These are phyloP conservation scores for Aureobasidium sp. DNA, from an alignment of 2,329 filamentous ascomycete genomes.

Conservation along the genomic window DNA sequence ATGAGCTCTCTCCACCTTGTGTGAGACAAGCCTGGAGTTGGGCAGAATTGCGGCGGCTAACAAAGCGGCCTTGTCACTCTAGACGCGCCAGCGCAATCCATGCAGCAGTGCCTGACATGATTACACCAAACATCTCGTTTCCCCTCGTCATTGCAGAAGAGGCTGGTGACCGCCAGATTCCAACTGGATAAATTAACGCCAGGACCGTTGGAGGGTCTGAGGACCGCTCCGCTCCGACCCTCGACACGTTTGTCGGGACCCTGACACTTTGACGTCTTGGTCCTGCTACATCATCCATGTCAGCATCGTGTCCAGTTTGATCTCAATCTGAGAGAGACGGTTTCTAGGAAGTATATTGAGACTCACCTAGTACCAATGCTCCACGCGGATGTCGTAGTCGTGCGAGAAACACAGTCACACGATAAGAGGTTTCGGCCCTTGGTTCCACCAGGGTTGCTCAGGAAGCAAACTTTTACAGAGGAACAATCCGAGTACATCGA, in stretches of 20 bases:
- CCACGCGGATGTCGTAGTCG: no score
- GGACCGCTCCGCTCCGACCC: constrained; percentile 6
- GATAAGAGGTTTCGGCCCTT: not conserved
- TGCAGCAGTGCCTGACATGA: constrained; percentile 11
- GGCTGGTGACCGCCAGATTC: constrained; percentile 9
- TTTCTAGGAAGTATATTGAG: no score
- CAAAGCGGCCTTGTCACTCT: constrained; percentile 2
- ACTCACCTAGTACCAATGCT: not conserved
- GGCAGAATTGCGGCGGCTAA: constrained; percentile 10
- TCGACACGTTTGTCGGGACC: not conserved
- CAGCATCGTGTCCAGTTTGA: not conserved
- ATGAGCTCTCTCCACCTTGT: not conserved
- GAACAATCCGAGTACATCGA: not conserved
- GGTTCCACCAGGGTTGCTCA: not conserved
- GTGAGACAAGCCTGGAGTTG: not conserved
- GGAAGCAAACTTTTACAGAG: not conserved
- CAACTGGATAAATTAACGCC: not conserved
- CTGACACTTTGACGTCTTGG: constrained; percentile 3
- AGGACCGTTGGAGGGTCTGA: constrained; percentile 1
- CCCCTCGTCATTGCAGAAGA: constrained; percentile 10
- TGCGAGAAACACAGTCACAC: not conserved
- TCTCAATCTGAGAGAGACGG: not conserved
- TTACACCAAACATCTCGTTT: not conserved
- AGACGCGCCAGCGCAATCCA: constrained; percentile 9
- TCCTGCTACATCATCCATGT: not conserved